Conservation (phyloP, 805 yeast genomes). For the Kluyveromyces siamensis region DNA sequence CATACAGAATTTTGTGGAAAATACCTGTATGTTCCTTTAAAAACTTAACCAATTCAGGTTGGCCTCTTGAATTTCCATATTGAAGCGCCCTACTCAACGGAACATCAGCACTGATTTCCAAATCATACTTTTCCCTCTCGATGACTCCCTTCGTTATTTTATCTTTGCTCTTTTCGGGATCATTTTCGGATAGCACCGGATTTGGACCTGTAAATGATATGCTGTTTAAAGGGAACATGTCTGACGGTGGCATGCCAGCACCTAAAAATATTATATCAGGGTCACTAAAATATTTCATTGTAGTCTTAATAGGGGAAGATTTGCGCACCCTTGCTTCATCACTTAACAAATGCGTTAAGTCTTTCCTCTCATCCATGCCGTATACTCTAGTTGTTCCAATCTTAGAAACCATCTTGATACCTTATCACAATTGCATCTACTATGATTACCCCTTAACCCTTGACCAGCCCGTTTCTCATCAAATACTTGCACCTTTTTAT, state of each 20-base stretch:
- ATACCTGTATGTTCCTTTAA: slow-evolving; percentile 45
- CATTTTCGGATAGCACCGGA: slow-evolving; percentile 38
- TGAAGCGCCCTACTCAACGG: slow-evolving; percentile 66
- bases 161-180: slow-evolving; percentile 7
- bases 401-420: background rate
- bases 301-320: slow-evolving; percentile 58
- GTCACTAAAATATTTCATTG: slow-evolving; percentile 51
- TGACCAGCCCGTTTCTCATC: too few relatives aligned
- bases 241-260: slow-evolving; percentile 75
- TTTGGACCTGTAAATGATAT: slow-evolving; percentile 48
- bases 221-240: slow-evolving; percentile 65
- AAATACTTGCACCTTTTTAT: too few relatives aligned
- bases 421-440: too few relatives aligned
- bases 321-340: slow-evolving; percentile 18
- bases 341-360: slow-evolving; percentile 52
- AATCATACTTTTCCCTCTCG: slow-evolving; percentile 24
- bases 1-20: slow-evolving; percentile 30
- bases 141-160: slow-evolving; percentile 15
- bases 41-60: slow-evolving; percentile 45
- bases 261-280: slow-evolving; percentile 68
- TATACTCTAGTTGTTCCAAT: background rate
- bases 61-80: slow-evolving; percentile 68
- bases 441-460: too few relatives aligned
- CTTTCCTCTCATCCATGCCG: slow-evolving; percentile 32
- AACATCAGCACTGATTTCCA: slow-evolving; percentile 32